These are phyloP conservation scores for Vigna reflexopilosa DNA, from an alignment of 306 rosid species.

Conservation along the genomic window DNA sequence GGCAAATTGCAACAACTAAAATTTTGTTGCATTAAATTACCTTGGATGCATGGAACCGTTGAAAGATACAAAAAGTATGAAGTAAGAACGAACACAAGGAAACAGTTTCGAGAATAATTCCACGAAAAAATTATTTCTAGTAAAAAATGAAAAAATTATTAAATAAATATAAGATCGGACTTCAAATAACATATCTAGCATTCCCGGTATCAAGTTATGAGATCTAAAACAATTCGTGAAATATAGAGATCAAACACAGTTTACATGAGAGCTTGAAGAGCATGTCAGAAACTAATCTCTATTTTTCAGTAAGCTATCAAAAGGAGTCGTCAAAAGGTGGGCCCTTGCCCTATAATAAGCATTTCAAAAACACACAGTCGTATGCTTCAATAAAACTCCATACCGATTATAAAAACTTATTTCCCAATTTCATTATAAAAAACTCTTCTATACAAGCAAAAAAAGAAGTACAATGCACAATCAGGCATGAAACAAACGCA, in stretches of 20 bases:
- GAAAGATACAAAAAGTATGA: slow-evolving; percentile 7
- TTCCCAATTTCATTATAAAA: slow-evolving; percentile 14
- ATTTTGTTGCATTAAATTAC: too few relatives aligned
- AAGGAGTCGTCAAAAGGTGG: not conserved
- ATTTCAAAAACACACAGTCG: not conserved
- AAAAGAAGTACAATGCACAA: slow-evolving; percentile 3
- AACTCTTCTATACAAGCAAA: slow-evolving; percentile 35
- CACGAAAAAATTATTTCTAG: not conserved
- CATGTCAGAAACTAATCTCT: not conserved
- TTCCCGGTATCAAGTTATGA: slow-evolving; percentile 19
- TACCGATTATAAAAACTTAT: not conserved
- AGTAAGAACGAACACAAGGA: slow-evolving; percentile 18
- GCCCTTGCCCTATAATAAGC: not conserved
- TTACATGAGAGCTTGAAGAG: not conserved
- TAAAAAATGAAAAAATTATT: not conserved
- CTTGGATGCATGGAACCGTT: too few relatives aligned
- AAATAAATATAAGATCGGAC: slow-evolving; percentile 26
- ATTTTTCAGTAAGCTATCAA: not conserved
- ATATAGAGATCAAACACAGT: slow-evolving; percentile 19
- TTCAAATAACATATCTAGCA: slow-evolving; percentile 1
- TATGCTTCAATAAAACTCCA: slow-evolving; percentile 24
- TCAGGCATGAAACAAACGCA: not conserved
- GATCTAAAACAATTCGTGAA: slow-evolving; percentile 24
- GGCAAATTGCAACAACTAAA: not conserved
- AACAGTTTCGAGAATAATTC: slow-evolving; percentile 23